Evolutionary conservation across 768 basidiomycete species (phyloP).

Genomic region (Phaeolepiota aurea): DNA sequence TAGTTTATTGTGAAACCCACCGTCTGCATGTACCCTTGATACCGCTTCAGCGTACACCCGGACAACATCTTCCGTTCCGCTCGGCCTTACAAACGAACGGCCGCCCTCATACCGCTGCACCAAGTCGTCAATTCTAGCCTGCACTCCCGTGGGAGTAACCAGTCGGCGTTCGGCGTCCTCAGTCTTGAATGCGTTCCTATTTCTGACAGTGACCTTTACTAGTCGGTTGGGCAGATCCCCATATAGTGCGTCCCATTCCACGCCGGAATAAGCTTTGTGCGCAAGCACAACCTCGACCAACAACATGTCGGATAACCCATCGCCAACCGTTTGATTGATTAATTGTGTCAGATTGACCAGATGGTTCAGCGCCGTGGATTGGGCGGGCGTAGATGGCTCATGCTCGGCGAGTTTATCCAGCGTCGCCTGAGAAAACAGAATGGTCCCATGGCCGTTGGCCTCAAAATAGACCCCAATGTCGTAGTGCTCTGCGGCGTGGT

Average conservation of each 20-base stretch:
- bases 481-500: slow-evolving; percentile 92
- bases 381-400: slow-evolving; percentile 74
- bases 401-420: slow-evolving; percentile 50
- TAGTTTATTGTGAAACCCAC: slow-evolving; percentile 35
- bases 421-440: slow-evolving; percentile 80
- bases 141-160: slow-evolving; percentile 71
- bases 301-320: slow-evolving; percentile 92
- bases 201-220: slow-evolving; percentile 83
- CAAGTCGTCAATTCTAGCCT: slow-evolving; percentile 74
- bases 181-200: slow-evolving; percentile 80
- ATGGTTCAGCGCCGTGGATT: slow-evolving; percentile 71
- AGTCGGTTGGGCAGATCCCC: slow-evolving; percentile 90
- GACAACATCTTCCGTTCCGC: slow-evolving; percentile 97
- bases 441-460: slow-evolving; percentile 97
- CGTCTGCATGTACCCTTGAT: slow-evolving; percentile 67
- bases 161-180: slow-evolving; percentile 90
- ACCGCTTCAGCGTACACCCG: slow-evolving; percentile 94
- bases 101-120: slow-evolving; percentile 75
- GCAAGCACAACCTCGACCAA: slow-evolving; percentile 90
- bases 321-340: slow-evolving; percentile 98
- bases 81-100: slow-evolving; percentile 90
- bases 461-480: slow-evolving; percentile 99
- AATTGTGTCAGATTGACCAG: slow-evolving; percentile 71
- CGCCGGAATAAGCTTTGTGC: slow-evolving; percentile 75
- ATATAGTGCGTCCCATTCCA: slow-evolving; percentile 91